Conservation (phyloP, 805 yeast genomes). For the Cyberlindnera saturnus region DNA sequence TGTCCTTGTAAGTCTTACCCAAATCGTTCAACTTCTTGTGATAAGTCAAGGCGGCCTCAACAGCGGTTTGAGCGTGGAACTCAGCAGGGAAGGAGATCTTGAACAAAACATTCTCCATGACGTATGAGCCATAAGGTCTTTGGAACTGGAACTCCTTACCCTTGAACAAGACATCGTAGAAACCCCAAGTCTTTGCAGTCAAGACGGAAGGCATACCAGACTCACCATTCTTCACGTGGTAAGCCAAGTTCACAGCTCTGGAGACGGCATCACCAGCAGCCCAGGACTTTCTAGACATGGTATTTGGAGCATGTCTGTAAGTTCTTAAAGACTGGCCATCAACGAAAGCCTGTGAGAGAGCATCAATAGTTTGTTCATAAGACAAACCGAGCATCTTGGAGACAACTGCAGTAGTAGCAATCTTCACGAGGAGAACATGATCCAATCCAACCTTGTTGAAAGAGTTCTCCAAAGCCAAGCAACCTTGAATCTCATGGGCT, state of each 20-base stretch:
- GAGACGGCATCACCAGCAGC: slow-evolving; percentile 62
- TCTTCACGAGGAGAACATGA: slow-evolving; percentile 53
- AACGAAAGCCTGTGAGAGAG: slow-evolving; percentile 53
- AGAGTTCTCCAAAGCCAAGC: slow-evolving; percentile 52
- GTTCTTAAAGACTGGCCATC: slow-evolving; percentile 57
- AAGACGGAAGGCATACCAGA: slow-evolving; percentile 53
- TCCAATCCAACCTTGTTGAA: slow-evolving; percentile 55
- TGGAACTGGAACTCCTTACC: slow-evolving; percentile 50
- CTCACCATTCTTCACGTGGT: slow-evolving; percentile 46
- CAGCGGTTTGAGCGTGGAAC: slow-evolving; percentile 63
- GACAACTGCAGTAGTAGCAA: slow-evolving; percentile 56
- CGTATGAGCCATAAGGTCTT: slow-evolving; percentile 48
- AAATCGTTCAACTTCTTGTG: slow-evolving; percentile 29
- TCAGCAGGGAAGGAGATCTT: slow-evolving; percentile 62
- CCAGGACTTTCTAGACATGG: slow-evolving; percentile 60
- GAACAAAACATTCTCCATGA: slow-evolving; percentile 57
- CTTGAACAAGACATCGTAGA: slow-evolving; percentile 53
- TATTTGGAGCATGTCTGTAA: slow-evolving; percentile 59
- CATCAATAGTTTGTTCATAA: slow-evolving; percentile 47
- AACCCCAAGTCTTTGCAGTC: slow-evolving; percentile 57
- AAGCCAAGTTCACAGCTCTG: slow-evolving; percentile 51
- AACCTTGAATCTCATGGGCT: slow-evolving; percentile 61
- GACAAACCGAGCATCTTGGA: slow-evolving; percentile 46
- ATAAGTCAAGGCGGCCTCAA: slow-evolving; percentile 47
- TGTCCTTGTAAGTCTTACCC: slow-evolving; percentile 44